These are phyloP conservation scores for Metarhizium humberi DNA, from an alignment of 2,329 filamentous ascomycete species.

Conservation along the genomic window DNA sequence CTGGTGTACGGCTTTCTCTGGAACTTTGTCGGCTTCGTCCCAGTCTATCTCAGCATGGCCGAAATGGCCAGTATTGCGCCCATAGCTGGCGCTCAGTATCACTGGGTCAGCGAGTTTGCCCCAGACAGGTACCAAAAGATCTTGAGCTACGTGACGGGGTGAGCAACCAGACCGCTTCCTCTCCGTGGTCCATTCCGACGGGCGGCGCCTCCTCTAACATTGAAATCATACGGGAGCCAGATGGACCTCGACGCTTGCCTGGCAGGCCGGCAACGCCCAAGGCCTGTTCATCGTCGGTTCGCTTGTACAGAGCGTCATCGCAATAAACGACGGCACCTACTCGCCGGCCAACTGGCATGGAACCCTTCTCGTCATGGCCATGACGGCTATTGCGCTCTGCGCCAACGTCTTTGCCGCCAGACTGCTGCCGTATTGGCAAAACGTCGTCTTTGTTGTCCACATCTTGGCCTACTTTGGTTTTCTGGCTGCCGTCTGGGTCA, in stretches of 20 bases:
- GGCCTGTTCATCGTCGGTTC: constrained; percentile 8
- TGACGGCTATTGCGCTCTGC: background rate
- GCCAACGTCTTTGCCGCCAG: constrained; percentile 7
- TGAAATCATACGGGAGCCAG: background rate
- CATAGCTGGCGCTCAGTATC: constrained; percentile 14
- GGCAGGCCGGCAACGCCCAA: constrained; percentile 8
- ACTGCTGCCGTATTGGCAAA: constrained; percentile 6
- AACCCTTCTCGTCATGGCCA: constrained; percentile 7
- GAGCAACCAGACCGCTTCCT: too few relatives aligned
- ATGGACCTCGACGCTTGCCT: constrained; percentile 8
- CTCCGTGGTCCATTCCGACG: too few relatives aligned
- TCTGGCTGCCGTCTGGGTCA: constrained; percentile 7
- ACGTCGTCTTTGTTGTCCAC: constrained; percentile 5
- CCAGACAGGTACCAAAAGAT: constrained; percentile 20
- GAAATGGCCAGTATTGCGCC: constrained; percentile 14
- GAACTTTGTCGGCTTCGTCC: constrained; percentile 4
- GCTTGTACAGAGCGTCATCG: constrained; percentile 7
- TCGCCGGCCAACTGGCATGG: constrained; percentile 6
- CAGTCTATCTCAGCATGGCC: constrained; percentile 11
- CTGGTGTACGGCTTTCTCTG: constrained; percentile 3
- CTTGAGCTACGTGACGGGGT: background rate
- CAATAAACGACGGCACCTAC: constrained; percentile 5
- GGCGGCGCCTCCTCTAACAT: too few relatives aligned
- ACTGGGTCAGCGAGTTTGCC: constrained; percentile 12
- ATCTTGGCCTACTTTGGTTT: constrained; percentile 6